A percentile compares a stretch with the other conserved stretches of the same genome.
These are phyloP conservation scores for Backusella circina DNA, from an alignment of 192 early-diverging fungal genomes.

Conservation along the genomic window DNA sequence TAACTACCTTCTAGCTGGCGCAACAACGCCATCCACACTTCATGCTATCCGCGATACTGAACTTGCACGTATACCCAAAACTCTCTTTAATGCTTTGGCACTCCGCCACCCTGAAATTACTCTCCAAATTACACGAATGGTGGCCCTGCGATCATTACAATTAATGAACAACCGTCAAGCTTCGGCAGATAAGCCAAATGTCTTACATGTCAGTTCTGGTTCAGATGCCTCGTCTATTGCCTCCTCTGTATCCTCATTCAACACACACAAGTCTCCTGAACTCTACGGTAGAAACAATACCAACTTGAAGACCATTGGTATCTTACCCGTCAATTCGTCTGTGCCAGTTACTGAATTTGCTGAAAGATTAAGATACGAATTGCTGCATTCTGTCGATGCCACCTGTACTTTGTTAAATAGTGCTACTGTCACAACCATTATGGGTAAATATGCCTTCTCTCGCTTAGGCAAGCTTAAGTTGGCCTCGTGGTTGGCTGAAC, in stretches of 20 bases:
- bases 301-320: constrained; percentile 93
- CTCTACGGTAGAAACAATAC: constrained; percentile 73
- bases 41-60: constrained; percentile 98
- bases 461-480: constrained; percentile 92
- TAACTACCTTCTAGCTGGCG: constrained; percentile 36
- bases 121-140: constrained; percentile 84
- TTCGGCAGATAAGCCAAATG: neutral
- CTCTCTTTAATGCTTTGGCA: constrained; percentile 91
- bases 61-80: constrained; percentile 92
- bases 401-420: constrained; percentile 77
- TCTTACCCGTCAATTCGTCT: constrained; percentile 77
- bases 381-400: constrained; percentile 63
- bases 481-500: constrained; percentile 89
- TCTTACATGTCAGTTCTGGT: neutral
- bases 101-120: constrained; percentile 87
- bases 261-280: constrained; percentile 17
- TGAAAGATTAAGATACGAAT: constrained; percentile 67
- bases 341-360: constrained; percentile 93
- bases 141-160: constrained; percentile 70
- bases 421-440: constrained; percentile 68
- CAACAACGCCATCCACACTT: constrained; percentile 75
- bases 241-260: constrained; percentile 1
- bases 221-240: constrained; percentile 5
- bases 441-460: constrained; percentile 91
- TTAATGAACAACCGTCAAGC: constrained; percentile 23